Conservation (phyloP, 768 basidiomycete genomes). For the Pleurotus sapidus region DNA sequence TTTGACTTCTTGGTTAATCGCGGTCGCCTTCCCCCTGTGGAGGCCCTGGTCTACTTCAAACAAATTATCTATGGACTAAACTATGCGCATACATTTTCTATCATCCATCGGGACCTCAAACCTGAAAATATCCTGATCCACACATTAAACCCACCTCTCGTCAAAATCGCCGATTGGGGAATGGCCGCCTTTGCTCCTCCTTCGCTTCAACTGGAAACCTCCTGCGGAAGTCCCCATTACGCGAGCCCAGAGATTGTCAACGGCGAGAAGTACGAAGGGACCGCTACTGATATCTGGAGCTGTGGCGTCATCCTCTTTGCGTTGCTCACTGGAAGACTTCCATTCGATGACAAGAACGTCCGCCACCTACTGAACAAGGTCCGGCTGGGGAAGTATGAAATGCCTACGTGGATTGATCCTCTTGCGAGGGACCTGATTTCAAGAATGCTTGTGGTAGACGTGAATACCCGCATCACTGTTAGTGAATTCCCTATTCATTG, state of each 20-base stretch:
- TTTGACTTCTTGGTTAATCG: conserved; percentile 95
- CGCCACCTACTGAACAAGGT: conserved; percentile 79
- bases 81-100: conserved; percentile 96
- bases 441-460: conserved; percentile 89
- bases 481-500: conserved; percentile 18
- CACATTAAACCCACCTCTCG: conserved; percentile 70
- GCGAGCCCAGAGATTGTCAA: conserved; percentile 96
- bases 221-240: conserved; percentile 96
- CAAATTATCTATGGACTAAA: conserved; percentile 94
- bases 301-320: conserved; percentile 93
- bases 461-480: conserved; percentile 76
- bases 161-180: conserved; percentile 98
- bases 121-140: conserved; percentile 96
- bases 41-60: conserved; percentile 91
- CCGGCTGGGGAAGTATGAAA: conserved; percentile 79
- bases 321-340: conserved; percentile 84
- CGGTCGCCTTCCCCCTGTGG: conserved; percentile 73
- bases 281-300: conserved; percentile 94
- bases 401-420: conserved; percentile 80
- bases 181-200: conserved; percentile 96
- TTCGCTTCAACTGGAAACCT: conserved; percentile 83
- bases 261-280: conserved; percentile 84
- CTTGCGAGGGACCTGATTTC: conserved; percentile 80
- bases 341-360: conserved; percentile 92
- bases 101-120: conserved; percentile 97